Base-by-base conservation (phyloP, 2,329 filamentous ascomycete genomes). In the Acarospora socialis region DNA sequence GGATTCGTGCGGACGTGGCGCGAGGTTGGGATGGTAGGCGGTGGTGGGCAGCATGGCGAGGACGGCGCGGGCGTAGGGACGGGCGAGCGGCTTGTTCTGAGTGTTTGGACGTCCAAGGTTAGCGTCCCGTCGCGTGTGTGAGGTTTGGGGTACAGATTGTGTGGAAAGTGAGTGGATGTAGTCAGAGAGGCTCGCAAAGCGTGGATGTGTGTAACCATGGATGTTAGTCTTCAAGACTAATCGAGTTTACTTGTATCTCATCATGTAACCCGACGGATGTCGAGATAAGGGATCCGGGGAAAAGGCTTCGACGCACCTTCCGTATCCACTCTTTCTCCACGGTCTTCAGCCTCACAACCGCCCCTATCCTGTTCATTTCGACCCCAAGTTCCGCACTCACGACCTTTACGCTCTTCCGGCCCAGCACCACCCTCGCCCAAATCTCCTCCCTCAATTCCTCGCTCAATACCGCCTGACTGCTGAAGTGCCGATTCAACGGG, bases 181-280 rank as follows among this genome's bases (percentile, higher is more conserved):
- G 39, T 35, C 23, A 39, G 46, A 34, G 2, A 32, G 21, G 32
- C 36, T 21, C 39, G 36, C 33, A 31, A 33, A 38, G 38, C 23
- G 40, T 35, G 37, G 24, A 30, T 26, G 22, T 36, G 27, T 34
- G 66, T 87, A 87, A 94, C 81, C 82, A 90, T 76, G 66, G 35
- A 54, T 74, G 55, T 63, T 57, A 75, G 86, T 95, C 86, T 93
- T 94, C 68, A 92, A 93, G 87, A 95, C 87, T 94, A 93, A 95
- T 94, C 87, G 87, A 73, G 64, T 71, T 74, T 76, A 73, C 70
- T 63, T 55, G 68, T 72, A 60, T 65, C 69, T 81, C 76, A 80
- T 80, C 75, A 78, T 64, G 38, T 39, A 34, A 47, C 28, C 31
- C 28, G 27, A 40, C 23, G 32, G 23, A 13, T 7, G 21, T 22